Base-by-base conservation (phyloP, 106 monocot genomes). In the Acanthochlamys bracteata region DNA sequence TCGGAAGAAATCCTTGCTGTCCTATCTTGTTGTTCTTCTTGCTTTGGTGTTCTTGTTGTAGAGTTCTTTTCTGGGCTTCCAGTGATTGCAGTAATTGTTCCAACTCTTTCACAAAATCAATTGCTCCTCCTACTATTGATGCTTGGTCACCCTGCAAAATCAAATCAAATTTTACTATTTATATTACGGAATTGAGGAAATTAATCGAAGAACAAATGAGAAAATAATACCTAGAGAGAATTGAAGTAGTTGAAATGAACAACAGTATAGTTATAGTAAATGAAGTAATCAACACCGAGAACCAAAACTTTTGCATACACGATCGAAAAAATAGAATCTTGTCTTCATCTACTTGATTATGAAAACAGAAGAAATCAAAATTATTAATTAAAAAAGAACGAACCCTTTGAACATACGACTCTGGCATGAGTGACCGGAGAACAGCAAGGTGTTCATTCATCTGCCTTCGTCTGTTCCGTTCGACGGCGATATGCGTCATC, bases 401-500 rank as follows among this genome's bases (percentile, higher is more conserved):
- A 20, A 96, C 96, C 70, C 81, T 88, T 70, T 91, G 96, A 49
- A 88, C 69, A 78, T 96, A 96, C 25, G 88, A 88, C 11, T 88
- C 85, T 7, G 96, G 96, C 85, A 91, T 96, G 56, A 96, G 80
- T 20, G 91, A 88, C 40, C 88, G 76, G 42, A 96, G 90, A 4
- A 85, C 78, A 27, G 84, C 69, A 60, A 96, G 88, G 65, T 96
- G 86, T 59, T 96, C 96, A 66, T 96, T 96, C 96, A 96, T 96
- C 64, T 76, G 91, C 10, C 91, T 75, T 20, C 96, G 87, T 40
- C 96, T 84, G 74, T 96, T 96, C 57, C 96, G 77, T 76, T 96
- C 96, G 27, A 96, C 96, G 56, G 96, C 91, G 72, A 96, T 96
- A 82, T 96, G 96, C 24, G 88, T 96, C 91, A 96, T 96, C 66